Evolutionary conservation across 1,139 yeast species (phyloP), one percentile per base, ranked within the genome.

Genomic region (Candida smagusa): DNA sequence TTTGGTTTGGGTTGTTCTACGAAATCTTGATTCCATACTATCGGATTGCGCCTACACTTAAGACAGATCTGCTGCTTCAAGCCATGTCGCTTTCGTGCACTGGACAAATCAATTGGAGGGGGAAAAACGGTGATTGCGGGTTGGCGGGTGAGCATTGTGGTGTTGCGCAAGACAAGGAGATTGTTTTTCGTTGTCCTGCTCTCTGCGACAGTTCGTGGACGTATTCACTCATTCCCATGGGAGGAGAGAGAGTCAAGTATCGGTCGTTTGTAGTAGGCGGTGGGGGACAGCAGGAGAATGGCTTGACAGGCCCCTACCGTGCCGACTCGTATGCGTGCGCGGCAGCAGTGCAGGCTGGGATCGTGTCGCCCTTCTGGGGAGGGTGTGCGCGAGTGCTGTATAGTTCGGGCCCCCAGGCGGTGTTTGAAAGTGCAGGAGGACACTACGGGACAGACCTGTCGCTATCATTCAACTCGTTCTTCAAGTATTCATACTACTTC

Each of bases 311-410:
- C 21, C 88, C 89, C 1, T 92, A 88, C 53, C 68, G 98, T 43
- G 92, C 88, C 0, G 98, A 92, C 59, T 85, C 96, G 1, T 89
- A 69, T 53, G 81, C 92, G 0, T 92, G 98, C 59, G 94, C 90
- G 0, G 83, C 97, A 1, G 97, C 95, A 0, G 78, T 85, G 3
- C 96, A 90, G 57, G 82, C 90, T 2, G 97, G 97, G 1, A 53
- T 81, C 0, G 63, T 89, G 1, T 81, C 94, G 1, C 83, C 92
- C 16, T 56, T 71, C 31, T 64, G 65, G 43, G 98, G 98, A 2
- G 97, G 97, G 0, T 84, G 95, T 56, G 90, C 89, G 0, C 65
- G 77, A 34, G 48, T 88, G 5, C 64, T 79, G 6, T 81, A 80
- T 56, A 55, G 64, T 3, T 61, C 68, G 39, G 90, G 92, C 0